Evolutionary conservation across 1,139 yeast genomes (phyloP), one percentile per base, ranked within the genome.

Genomic region (Lodderomyces theae): DNA sequence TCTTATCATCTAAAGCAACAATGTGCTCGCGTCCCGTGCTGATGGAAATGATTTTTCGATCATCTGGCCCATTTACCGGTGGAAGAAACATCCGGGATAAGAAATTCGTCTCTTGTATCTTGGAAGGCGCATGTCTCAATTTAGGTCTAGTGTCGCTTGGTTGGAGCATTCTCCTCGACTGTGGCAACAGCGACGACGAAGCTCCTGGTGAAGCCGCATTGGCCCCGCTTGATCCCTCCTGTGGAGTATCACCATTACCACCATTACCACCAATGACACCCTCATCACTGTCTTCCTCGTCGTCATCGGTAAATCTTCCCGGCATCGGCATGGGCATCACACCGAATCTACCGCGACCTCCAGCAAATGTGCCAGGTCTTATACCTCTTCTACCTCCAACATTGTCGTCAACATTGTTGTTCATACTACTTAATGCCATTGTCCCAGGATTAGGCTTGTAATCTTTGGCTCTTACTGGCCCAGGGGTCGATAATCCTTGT

Each of bases 21-120:
- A 84, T 71, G 56, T 82, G 90, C 34, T 76, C 69, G 45, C 94
- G 61, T 0, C 94, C 94, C 34, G 86, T 74, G 11, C 82, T 69
- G 3, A 84, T 68, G 2, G 80, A 69, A 2, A 73, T 55, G 39
- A 82, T 66, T 43, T 61, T 66, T 21, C 52, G 44, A 22, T 43
- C 46, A 11, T 29, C 21, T 3, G 12, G 12, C 17, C 35, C 35
- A 21, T 35, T 18, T 15, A 10, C 13, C 8, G 50, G 49, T 1
- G 71, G 71, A 8, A 64, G 47, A 8, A 47, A 42, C 15, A 66
- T 46, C 39, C 57, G 56, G 9, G 66, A 58, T 16, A 71, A 49
- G 38, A 63, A 63, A 34, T 55, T 57, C 2, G 65, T 51, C 38
- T 66, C 71, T 18, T 58, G 46, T 23, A 60, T 50, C 30, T 34